Evolutionary conservation across 208 protist genomes (phyloP), one percentile per base, ranked within the genome.

Genomic region (Leishmania tropica): DNA sequence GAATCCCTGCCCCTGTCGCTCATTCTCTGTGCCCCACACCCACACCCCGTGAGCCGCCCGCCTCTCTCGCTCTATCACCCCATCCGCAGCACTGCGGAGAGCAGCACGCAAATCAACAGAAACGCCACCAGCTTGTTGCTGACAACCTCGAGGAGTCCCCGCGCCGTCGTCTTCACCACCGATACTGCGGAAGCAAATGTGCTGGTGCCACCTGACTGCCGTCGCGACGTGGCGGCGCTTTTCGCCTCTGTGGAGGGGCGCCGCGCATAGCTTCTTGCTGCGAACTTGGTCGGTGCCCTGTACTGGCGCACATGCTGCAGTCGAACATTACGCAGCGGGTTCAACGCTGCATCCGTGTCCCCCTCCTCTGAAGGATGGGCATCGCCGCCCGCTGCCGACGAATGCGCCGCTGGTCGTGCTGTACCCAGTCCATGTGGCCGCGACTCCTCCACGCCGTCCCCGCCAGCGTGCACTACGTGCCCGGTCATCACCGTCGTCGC

Each of bases 21-120:
- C 65, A 45, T 45, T 28, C 19, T 21, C 31, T 13, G 45, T 13
- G 68, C 42, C 68, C 24, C n/a, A 24, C 13, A 42, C 0, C 40
- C 65, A n/a, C 40, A 2, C 40, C 40, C 31, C 65, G 31, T 42
- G 62, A 31, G 47, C 24, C 60, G 60, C 17, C 37, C 8, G 31
- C 35, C 5, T 60, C 31, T 28, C 11, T 58, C 13, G 15, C 51
- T 11, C 11, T 40, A 51, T 81, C 65, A 86, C 21, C 83, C 78
- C 83, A 86, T 86, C 42, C 83, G 78, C 24, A 89, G 56, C 37
- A 89, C 81, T 0, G 48, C 58, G 31, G 82, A 56, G 54, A 89
- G 65, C 6, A 89, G 77, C 1, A 80, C 37, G 31, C 64, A 77
- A n/a, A 89, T 83, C 3, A 89, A 35, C 3, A 83, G 0, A 75